Evolutionary conservation across 768 basidiomycete species (phyloP).

Genomic region (Hygrophorus pudorinus): DNA sequence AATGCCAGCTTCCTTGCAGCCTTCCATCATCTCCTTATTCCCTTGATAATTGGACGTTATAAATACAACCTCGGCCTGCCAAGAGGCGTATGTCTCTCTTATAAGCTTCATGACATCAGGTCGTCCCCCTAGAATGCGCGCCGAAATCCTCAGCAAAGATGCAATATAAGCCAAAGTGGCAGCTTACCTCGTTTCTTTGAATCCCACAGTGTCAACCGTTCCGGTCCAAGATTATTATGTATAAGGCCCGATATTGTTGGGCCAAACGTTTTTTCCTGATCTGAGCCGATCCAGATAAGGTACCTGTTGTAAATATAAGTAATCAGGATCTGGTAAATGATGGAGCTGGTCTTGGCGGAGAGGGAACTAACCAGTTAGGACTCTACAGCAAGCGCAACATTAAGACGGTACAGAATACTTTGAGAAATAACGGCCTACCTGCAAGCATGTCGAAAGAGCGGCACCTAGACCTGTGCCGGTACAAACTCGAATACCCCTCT

Average conservation of each 20-base stretch:
- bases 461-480: slow-evolving; percentile 78
- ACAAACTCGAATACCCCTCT: slow-evolving; percentile 70
- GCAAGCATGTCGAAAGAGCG: slow-evolving; percentile 69
- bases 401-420: background rate
- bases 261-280: slow-evolving; percentile 72
- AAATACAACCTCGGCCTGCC: slow-evolving; percentile 75
- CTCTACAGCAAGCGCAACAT: slow-evolving; percentile 1
- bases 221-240: slow-evolving; percentile 58
- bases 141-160: background rate
- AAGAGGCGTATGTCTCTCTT: slow-evolving; percentile 55
- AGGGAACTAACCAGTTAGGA: slow-evolving; percentile 11
- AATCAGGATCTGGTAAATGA: background rate
- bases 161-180: background rate
- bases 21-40: slow-evolving; percentile 72
- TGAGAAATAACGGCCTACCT: slow-evolving; percentile 59
- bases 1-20: slow-evolving; percentile 60
- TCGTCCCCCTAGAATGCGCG: slow-evolving; percentile 29
- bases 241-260: slow-evolving; percentile 66
- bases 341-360: slow-evolving; percentile 2
- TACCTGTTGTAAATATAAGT: slow-evolving; percentile 34
- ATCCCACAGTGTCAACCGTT: slow-evolving; percentile 71
- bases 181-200: slow-evolving; percentile 49
- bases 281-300: slow-evolving; percentile 75
- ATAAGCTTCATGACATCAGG: slow-evolving; percentile 72
- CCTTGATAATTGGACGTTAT: slow-evolving; percentile 79